A percentile compares a stretch with the other conserved stretches of the same genome.
These are phyloP conservation scores for Ophiocordyceps camponoti-floridani DNA, from an alignment of 2,329 filamentous ascomycete genomes.

Conservation along the genomic window DNA sequence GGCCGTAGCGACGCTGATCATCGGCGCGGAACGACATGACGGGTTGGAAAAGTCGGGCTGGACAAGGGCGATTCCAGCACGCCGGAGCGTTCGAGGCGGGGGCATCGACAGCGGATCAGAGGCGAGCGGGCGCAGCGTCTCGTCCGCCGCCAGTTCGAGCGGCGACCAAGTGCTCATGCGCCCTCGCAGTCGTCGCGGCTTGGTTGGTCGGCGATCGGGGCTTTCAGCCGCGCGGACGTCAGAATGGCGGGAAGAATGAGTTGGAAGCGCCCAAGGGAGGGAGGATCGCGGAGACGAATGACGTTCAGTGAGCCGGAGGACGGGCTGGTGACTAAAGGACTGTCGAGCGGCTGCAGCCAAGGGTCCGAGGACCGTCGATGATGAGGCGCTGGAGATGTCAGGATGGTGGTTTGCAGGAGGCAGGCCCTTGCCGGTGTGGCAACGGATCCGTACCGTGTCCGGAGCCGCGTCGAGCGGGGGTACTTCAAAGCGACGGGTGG, in stretches of 20 bases:
- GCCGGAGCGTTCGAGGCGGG: not conserved
- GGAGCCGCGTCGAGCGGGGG: not conserved
- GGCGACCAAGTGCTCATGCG: not conserved
- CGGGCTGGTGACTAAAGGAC: not conserved
- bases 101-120: not conserved
- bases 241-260: not conserved
- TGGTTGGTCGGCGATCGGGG: not conserved
- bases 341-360: not conserved
- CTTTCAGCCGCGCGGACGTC: not conserved
- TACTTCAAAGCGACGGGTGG: not conserved
- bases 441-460: too few relatives aligned
- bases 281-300: not conserved
- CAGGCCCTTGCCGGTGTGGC: not conserved
- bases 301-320: not conserved
- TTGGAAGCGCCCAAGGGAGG: not conserved
- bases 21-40: constrained; percentile 48
- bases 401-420: not conserved
- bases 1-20: constrained; percentile 45
- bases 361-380: not conserved
- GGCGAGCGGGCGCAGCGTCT: not conserved
- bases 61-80: not conserved
- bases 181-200: too few relatives aligned
- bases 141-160: not conserved
- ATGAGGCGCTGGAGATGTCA: not conserved
- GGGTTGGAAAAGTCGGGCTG: not conserved